These are phyloP conservation scores for Colletotrichum sp. DNA, from an alignment of 2,329 filamentous ascomycete species.

Conservation along the genomic window DNA sequence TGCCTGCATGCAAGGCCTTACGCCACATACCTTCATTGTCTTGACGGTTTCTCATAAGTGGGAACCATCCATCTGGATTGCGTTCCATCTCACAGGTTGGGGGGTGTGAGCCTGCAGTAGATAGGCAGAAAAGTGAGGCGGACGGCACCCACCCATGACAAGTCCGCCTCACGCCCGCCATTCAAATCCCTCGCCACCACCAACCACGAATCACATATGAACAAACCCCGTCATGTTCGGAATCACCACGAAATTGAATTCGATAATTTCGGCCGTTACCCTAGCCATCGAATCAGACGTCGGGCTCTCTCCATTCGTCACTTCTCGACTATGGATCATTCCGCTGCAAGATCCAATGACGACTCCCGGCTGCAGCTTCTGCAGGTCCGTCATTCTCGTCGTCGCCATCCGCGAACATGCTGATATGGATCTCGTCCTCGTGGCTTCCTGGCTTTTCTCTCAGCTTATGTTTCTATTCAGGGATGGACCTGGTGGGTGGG, in stretches of 20 bases:
- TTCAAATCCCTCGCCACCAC: background rate
- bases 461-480: background rate
- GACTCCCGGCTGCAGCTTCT: slow-evolving; percentile 14
- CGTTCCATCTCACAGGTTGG: slow-evolving; percentile 9
- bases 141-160: slow-evolving; percentile 15
- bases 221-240: background rate
- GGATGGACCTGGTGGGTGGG: slow-evolving; percentile 18
- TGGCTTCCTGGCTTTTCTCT: background rate
- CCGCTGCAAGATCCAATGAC: slow-evolving; percentile 20
- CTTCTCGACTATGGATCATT: slow-evolving; percentile 11
- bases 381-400: slow-evolving; percentile 11
- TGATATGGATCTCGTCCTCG: slow-evolving; percentile 4
- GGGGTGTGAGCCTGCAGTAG: slow-evolving; percentile 20
- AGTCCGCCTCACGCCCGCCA: slow-evolving; percentile 15
- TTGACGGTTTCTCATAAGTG: slow-evolving; percentile 4
- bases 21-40: slow-evolving; percentile 13
- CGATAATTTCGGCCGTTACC: background rate
- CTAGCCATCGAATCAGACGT: background rate
- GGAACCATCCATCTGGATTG: slow-evolving; percentile 4
- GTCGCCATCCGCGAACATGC: background rate
- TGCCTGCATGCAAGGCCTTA: slow-evolving; percentile 14
- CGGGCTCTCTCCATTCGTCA: background rate
- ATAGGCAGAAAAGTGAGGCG: slow-evolving; percentile 23
- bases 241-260: background rate
- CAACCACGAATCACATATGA: slow-evolving; percentile 1